phyloP scores from a whole-genome alignment of 2,329 filamentous ascomycete species.

The Fusarium praegraminearum region DNA sequence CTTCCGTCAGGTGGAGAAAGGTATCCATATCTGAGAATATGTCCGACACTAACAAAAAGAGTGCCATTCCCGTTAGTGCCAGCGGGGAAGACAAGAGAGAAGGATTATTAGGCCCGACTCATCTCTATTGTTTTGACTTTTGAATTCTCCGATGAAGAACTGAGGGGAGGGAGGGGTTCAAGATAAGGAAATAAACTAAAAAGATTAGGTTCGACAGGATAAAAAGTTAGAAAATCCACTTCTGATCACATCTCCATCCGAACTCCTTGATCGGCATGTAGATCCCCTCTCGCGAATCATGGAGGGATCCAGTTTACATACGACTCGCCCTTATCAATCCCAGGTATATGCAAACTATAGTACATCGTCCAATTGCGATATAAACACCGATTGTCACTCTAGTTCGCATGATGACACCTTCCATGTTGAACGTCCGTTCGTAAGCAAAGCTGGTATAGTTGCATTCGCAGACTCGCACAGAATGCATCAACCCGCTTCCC shows the following conservation, averaged over 20 bases:
- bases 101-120: not conserved
- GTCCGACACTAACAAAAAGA: not conserved
- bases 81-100: not conserved
- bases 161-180: not conserved
- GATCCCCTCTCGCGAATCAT: conserved; percentile 9
- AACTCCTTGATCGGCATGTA: conserved; percentile 3
- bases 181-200: not conserved
- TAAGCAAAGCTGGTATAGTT: not conserved
- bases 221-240: not conserved
- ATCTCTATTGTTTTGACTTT: not conserved
- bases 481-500: not conserved
- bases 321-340: not conserved
- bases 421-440: not conserved
- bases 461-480: not conserved
- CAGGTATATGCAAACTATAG: not conserved
- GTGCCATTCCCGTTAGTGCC: not conserved
- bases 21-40: not conserved
- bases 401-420: not conserved
- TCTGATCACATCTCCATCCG: not conserved
- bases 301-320: not conserved
- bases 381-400: not conserved
- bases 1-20: conserved; percentile 6
- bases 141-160: not conserved
- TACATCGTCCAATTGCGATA: not conserved
- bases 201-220: not conserved